These are phyloP conservation scores for Neurospora intermedia DNA, from an alignment of 495 filamentous ascomycete genomes.

Conservation along the genomic window DNA sequence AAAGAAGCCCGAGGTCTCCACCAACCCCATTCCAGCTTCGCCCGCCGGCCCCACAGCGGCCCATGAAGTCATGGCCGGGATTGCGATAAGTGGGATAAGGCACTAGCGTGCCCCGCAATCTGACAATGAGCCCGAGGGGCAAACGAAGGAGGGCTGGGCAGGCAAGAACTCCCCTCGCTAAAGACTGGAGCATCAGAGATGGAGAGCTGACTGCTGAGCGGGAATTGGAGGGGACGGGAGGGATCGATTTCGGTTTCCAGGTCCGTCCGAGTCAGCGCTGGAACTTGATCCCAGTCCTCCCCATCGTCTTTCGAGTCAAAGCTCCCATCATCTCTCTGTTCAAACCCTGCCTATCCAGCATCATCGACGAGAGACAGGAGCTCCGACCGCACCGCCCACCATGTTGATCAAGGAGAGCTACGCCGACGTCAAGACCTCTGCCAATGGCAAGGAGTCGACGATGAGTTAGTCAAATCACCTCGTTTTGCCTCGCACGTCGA, in stretches of 20 bases:
- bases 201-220: background rate
- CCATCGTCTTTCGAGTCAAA: background rate
- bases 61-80: conserved; percentile 18
- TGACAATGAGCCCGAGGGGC: conserved; percentile 5
- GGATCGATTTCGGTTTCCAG: background rate
- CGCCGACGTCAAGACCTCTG: conserved; percentile 29
- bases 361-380: background rate
- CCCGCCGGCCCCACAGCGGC: background rate
- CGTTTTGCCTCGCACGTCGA: background rate
- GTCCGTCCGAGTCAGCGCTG: background rate
- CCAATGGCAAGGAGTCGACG: conserved; percentile 35
- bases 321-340: background rate
- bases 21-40: background rate
- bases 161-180: background rate
- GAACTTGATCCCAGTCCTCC: background rate
- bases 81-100: conserved; percentile 23
- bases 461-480: conserved; percentile 27
- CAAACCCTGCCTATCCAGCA: background rate
- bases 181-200: background rate
- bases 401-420: conserved; percentile 39
- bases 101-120: conserved; percentile 11
- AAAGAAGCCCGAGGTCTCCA: background rate
- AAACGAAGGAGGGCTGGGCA: background rate
- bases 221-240: background rate
- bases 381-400: conserved; percentile 4